These are phyloP conservation scores for Eucalyptus decipiens DNA, from an alignment of 345 rosid species.

Conservation along the genomic window DNA sequence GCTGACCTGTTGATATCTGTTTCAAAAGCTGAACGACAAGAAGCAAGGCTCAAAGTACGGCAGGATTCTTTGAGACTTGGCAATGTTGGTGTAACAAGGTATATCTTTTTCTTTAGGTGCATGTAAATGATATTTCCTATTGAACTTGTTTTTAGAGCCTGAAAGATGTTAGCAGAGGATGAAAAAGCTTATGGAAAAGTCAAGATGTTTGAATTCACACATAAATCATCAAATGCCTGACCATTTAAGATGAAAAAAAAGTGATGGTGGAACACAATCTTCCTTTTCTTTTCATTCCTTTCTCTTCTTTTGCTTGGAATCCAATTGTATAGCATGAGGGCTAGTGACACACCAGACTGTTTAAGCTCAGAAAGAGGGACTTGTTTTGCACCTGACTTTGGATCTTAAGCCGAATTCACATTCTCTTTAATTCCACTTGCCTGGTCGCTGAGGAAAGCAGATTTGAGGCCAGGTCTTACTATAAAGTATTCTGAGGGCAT, in stretches of 20 bases:
- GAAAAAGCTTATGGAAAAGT: background rate
- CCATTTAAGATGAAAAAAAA: background rate
- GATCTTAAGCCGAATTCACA: background rate
- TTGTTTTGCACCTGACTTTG: background rate
- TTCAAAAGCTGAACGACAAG: constrained; percentile 95
- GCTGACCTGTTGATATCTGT: constrained; percentile 93
- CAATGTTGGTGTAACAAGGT: constrained; percentile 97
- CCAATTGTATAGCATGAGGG: background rate
- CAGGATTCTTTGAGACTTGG: constrained; percentile 97
- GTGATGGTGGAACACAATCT: background rate
- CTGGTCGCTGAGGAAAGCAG: background rate
- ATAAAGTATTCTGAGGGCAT: background rate
- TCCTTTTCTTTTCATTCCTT: background rate
- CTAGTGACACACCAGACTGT: background rate
- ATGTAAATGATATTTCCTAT: background rate
- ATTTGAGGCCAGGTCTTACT: background rate
- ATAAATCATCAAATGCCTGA: background rate
- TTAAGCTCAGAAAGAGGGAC: background rate
- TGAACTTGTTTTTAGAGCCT: background rate
- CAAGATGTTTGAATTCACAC: background rate
- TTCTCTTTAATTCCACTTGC: background rate
- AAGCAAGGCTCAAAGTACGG: constrained; percentile 92
- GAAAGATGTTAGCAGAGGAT: background rate
- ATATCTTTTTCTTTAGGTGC: background rate
- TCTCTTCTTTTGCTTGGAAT: background rate